phyloP scores from a whole-genome alignment of 352 stramenopile genomes.

The Pythium brassicae region DNA sequence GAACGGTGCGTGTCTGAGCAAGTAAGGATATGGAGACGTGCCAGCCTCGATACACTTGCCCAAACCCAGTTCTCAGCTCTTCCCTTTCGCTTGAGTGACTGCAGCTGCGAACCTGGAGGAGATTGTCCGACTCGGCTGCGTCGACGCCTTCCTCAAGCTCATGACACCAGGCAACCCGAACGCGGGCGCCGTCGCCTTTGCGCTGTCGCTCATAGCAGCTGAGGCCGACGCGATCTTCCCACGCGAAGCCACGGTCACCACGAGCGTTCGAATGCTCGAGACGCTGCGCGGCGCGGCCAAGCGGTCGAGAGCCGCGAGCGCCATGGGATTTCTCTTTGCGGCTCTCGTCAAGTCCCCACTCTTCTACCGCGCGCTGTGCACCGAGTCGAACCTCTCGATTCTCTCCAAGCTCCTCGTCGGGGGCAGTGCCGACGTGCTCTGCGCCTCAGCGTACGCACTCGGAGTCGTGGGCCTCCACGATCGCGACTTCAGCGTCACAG shows the following conservation, averaged over 20 bases:
- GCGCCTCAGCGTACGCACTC: conserved; percentile 44
- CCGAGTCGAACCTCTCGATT: conserved; percentile 53
- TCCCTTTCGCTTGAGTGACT: background rate
- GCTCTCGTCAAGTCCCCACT: conserved; percentile 43
- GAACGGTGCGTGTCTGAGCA: conserved; percentile 34
- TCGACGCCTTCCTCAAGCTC: conserved; percentile 50
- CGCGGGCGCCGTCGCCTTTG: conserved; percentile 42
- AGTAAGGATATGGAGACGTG: no score
- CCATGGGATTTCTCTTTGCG: conserved; percentile 55
- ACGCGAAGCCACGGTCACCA: conserved; percentile 29
- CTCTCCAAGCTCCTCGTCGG: conserved; percentile 62
- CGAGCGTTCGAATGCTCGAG: conserved; percentile 45
- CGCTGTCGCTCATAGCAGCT: conserved; percentile 53
- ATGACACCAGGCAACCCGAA: conserved; percentile 41
- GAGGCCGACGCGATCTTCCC: conserved; percentile 52
- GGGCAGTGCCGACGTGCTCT: conserved; percentile 44
- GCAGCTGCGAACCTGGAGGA: conserved; percentile 51
- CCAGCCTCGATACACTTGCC: background rate
- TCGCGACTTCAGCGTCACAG: conserved; percentile 27
- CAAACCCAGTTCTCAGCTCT: background rate
- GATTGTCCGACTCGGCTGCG: conserved; percentile 43
- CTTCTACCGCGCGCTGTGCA: conserved; percentile 45
- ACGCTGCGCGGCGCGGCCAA: conserved; percentile 64
- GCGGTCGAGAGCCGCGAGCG: conserved; percentile 40
- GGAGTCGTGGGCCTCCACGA: conserved; percentile 38